Base-by-base conservation (phyloP, 768 basidiomycete species). In the Trametes gibbosa region DNA sequence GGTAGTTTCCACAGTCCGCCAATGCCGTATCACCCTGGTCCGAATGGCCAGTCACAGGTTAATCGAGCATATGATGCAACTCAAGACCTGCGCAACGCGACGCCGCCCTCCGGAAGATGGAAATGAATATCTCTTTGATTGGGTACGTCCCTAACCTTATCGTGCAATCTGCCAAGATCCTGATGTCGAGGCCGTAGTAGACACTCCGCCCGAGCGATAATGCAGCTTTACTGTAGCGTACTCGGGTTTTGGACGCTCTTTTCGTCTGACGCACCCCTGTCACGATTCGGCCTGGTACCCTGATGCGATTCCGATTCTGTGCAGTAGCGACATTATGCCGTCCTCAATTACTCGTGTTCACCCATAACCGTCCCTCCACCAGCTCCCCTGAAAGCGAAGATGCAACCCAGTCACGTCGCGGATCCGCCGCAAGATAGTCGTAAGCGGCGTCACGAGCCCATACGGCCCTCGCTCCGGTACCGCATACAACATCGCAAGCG, bases 391-490 rank as follows among this genome's bases (percentile, higher is more conserved):
- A 23, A 59, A 63, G 5, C 59, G 58, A 3, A 63, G 42, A 35
- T 60, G 50, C 58, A 63, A 13, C 17, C 63, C 63, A n/a, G 63
- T 63, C 16, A 63, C 63, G 10, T 60, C 55, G n/a, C 47, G 50
- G 10, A 63, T 54, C n/a, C 63, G 27, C n/a, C 63, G 46, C 40
- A 63, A 10, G 24, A 63, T 52, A 8, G 63, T 63, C 16, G 63
- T 57, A 24, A 63, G 32, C 24, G 63, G 59, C 27, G 63, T 63
- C 5, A 63, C 59, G 7, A 63, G 55, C 29, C 58, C 63, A 29
- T 63, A 63, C n/a, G 63, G 63, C 23, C 63, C 63, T 7, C 63
- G 43, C 48, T 63, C 58, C 35, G 63, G 63, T 9, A 49, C 45
- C 0, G 63, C 63, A 24, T 57, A 60, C 23, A 63, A 42, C 55